Conservation (phyloP, 495 filamentous ascomycete species). For the Trichoderma gamsii region DNA sequence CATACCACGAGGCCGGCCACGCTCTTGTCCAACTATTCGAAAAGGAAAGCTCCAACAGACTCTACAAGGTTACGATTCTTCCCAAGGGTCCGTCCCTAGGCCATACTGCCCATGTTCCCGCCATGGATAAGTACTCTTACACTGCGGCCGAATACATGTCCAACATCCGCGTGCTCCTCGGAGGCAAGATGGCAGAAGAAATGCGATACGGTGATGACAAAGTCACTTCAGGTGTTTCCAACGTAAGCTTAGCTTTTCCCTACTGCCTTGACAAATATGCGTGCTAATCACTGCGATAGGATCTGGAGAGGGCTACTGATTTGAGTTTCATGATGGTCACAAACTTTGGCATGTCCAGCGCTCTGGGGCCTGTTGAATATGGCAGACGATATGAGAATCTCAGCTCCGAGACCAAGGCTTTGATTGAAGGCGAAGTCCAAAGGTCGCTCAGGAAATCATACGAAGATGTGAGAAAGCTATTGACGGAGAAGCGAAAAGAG, state of each 20-base stretch:
- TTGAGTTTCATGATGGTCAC: conserved; percentile 83
- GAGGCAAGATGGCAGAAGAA: conserved; percentile 92
- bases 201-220: conserved; percentile 81
- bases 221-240: conserved; percentile 75
- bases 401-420: conserved; percentile 73
- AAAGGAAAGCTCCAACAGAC: conserved; percentile 54
- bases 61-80: conserved; percentile 97
- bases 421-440: conserved; percentile 82
- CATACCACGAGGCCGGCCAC: conserved; percentile 96
- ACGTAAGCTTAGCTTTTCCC: conserved; percentile 44
- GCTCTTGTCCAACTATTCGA: conserved; percentile 83
- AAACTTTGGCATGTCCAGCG: conserved; percentile 77
- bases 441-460: conserved; percentile 76
- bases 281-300: conserved; percentile 44
- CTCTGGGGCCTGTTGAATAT: conserved; percentile 85
- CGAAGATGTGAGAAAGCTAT: conserved; percentile 62
- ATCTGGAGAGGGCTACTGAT: conserved; percentile 72
- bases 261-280: conserved; percentile 1
- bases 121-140: conserved; percentile 82
- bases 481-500: conserved; percentile 67
- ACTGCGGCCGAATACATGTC: conserved; percentile 68
- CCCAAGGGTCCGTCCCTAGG: conserved; percentile 81
- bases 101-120: conserved; percentile 74
- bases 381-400: conserved; percentile 68
- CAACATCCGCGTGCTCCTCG: conserved; percentile 75